Evolutionary conservation across 495 filamentous ascomycete species (phyloP), one percentile per base, ranked within the genome.

Genomic region (Aspergillus kassunensis): DNA sequence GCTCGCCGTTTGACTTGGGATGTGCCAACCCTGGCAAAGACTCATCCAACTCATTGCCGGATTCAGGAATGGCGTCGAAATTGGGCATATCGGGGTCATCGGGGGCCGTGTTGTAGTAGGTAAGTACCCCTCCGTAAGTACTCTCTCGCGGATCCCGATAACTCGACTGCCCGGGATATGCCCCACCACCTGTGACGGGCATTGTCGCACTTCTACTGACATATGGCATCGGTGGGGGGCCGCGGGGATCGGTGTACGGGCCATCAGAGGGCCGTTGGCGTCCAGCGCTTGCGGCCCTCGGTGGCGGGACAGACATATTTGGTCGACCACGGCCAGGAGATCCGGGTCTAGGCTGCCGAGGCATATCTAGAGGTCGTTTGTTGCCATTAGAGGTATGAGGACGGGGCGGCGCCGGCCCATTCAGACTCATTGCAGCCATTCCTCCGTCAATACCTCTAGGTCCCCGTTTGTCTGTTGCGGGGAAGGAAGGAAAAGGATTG

Each of bases 401-500:
- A 31, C 70, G 72, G 31, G 63, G 65, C 9, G 65, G 64, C 9
- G 44, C 34, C 13, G 37, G 47, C 1, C 69, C 75, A 41, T 75
- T 77, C 23, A 85, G 69, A 52, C 80, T 78, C 79, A 85, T 79
- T 16, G 62, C 67, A 9, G 67, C 75, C 80, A 84, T 87, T 40
- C 73, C 77, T 31, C 73, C 70, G 37, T 80, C 59, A 29, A 85
- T 71, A 3, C 62, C 61, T 23, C 50, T 51, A 21, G 62, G 49
- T 49, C 59, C 54, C 6, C 41, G 53, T 15, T 52, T 50, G 15
- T 61, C 61, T 56, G 56, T 56, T 10, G 69, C 65, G 27, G 81
- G 80, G 51, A 88, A 88, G 1, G 77, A 71, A 11, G 87, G 84
- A 53, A 88, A 90, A 4, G 85, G 80, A 54, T 82, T 84, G 39